Conservation (phyloP, 2,329 filamentous ascomycete species). For the Dactylellina drechsleri region DNA sequence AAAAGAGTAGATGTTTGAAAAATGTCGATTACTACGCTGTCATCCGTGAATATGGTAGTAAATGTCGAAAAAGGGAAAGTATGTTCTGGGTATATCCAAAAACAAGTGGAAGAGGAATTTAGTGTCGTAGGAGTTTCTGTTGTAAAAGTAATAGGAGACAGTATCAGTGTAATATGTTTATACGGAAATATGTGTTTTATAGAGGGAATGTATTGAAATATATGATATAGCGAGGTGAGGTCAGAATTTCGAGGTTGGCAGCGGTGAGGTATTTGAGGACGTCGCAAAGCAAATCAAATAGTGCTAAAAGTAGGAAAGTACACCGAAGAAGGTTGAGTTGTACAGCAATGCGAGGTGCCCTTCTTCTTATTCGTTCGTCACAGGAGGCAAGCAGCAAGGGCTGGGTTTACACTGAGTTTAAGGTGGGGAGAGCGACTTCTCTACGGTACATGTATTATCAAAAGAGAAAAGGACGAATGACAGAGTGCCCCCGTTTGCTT, state of each 20-base stretch:
- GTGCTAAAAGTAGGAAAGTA: conserved; percentile 53
- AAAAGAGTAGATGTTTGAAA: conserved; percentile 12
- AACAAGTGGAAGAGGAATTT: not conserved
- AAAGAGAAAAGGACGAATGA: conserved; percentile 46
- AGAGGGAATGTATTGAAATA: conserved; percentile 52
- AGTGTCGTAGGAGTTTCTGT: not conserved
- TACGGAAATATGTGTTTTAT: conserved; percentile 39
- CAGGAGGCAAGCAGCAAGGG: conserved; percentile 49
- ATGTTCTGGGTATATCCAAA: not conserved
- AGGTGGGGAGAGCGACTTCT: conserved; percentile 50
- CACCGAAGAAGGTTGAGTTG: conserved; percentile 51
- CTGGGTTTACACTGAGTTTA: conserved; percentile 25
- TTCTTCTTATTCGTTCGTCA: conserved; percentile 55
- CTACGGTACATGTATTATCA: not conserved
- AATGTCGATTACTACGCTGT: conserved; percentile 31
- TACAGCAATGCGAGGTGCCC: conserved; percentile 53
- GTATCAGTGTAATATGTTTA: conserved; percentile 1
- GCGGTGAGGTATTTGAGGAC: conserved; percentile 53
- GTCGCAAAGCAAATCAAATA: conserved; percentile 49
- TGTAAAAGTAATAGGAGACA: no score
- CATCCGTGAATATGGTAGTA: conserved; percentile 19
- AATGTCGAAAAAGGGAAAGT: conserved; percentile 12
- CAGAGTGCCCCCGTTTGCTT: conserved; percentile 35
- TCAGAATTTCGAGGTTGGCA: conserved; percentile 50
- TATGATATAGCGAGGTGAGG: conserved; percentile 39